Evolutionary conservation across 768 basidiomycete genomes (phyloP), one percentile per base, ranked within the genome.

Genomic region (Mycena pura): DNA sequence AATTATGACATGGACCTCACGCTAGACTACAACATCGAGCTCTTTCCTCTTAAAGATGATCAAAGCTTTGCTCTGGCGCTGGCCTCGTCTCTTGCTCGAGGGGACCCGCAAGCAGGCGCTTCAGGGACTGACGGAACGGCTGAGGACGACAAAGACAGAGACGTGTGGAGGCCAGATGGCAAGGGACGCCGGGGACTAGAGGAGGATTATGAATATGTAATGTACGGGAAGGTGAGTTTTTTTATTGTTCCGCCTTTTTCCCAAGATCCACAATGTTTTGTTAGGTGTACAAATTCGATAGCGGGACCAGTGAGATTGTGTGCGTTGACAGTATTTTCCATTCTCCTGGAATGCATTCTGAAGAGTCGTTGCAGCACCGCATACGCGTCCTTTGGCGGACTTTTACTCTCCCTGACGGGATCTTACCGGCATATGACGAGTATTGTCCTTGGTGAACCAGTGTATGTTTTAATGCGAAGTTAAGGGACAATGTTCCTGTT

Each of bases 241-340:
- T 40, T 10, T 8, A 21, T 55, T 48, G 9, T 31, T 51, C 53
- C 38, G 28, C 25, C 29, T 13, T 40, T 10, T n/a, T n/a, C n/a
- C 19, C 38, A 21, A 22, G 36, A 24, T 29, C 50, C 31, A 45
- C 49, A 51, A 52, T 59, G 21, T 48, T 43, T 43, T 61, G 8
- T n/a, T 64, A 96, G 94, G 92, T 98, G 46, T 99, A 99, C 82
- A 95, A 95, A 73, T 97, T 96, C 73, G 96, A 99, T 72, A 89
- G 91, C 15, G 90, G 88, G 60, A 86, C 85, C 14, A 83, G 84
- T 31, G 94, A 96, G 67, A 86, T 88, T 68, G 95, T 96, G 94
- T 96, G 80, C 65, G 61, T 51, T 13, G n/a, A n/a, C 91, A 80
- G 56, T 46, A 48, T 32, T 25, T 11, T 8, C 32, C 17, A 22